Evolutionary conservation across 2,329 filamentous ascomycete species (phyloP).

Genomic region (Hymenoscyphus fraxineus): DNA sequence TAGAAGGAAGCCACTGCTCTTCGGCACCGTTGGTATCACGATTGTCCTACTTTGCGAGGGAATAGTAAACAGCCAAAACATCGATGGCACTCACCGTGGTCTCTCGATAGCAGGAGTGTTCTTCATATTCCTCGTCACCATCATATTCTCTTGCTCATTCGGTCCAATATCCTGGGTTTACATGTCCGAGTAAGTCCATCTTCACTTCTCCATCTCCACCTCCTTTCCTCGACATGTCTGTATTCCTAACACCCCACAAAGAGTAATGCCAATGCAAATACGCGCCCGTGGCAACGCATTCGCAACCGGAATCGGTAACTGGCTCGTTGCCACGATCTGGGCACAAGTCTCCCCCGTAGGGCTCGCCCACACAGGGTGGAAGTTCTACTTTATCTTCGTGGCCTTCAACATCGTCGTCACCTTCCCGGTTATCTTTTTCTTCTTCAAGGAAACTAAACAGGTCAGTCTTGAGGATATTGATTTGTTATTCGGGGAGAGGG

Average conservation of each 20-base stretch:
- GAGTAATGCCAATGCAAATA: constrained; percentile 62
- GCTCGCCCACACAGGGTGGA: constrained; percentile 46
- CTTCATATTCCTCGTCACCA: constrained; percentile 61
- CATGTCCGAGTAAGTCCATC: constrained; percentile 15
- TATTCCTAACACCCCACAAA: background rate
- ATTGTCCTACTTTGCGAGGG: constrained; percentile 58
- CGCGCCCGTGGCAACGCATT: constrained; percentile 56
- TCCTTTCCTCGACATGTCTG: constrained; percentile 45
- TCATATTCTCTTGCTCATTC: constrained; percentile 57
- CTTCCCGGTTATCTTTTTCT: constrained; percentile 34
- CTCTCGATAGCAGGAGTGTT: constrained; percentile 59
- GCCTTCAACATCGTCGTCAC: constrained; percentile 34
- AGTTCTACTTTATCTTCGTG: constrained; percentile 56
- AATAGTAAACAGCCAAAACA: constrained; percentile 50
- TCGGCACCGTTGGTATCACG: constrained; percentile 51
- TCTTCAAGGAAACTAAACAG: constrained; percentile 35
- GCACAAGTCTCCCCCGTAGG: constrained; percentile 55
- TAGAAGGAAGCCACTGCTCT: constrained; percentile 49
- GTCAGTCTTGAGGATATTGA: constrained; percentile 35
- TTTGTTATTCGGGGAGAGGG: constrained; percentile 36
- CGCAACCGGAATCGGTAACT: constrained; percentile 55
- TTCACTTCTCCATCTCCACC: constrained; percentile 45
- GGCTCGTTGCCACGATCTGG: constrained; percentile 57
- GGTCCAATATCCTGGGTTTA: constrained; percentile 50
- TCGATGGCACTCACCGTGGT: constrained; percentile 39